phyloP scores from a whole-genome alignment of 306 rosid genomes.

The Fagus sylvatica region DNA sequence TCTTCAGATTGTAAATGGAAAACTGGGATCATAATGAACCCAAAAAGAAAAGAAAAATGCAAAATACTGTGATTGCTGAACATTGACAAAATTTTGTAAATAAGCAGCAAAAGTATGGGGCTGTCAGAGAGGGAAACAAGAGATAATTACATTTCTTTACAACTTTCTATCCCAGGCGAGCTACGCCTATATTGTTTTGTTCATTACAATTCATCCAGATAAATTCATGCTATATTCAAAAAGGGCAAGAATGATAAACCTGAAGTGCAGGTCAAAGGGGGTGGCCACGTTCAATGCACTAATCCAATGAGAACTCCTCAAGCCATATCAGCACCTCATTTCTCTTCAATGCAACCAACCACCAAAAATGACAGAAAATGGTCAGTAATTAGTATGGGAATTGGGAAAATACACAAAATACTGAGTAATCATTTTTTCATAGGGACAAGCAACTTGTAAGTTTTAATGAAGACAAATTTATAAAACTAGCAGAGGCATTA shows the following conservation, averaged over 20 bases:
- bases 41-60: not conserved
- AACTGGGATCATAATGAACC: not conserved
- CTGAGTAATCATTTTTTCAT: not conserved
- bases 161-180: not conserved
- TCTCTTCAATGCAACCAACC: constrained; percentile 55
- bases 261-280: constrained; percentile 5
- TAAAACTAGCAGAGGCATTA: not conserved
- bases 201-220: not conserved
- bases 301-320: constrained; percentile 72
- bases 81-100: not conserved
- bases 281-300: constrained; percentile 18
- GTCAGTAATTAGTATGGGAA: constrained; percentile 19
- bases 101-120: not conserved
- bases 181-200: not conserved
- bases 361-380: constrained; percentile 19
- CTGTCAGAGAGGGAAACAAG: not conserved
- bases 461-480: not conserved
- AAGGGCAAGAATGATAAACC: constrained; percentile 6
- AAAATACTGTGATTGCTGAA: not conserved
- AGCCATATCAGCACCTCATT: constrained; percentile 92
- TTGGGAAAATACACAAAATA: not conserved
- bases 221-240: constrained; percentile 11
- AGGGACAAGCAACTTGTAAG: not conserved
- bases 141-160: not conserved
- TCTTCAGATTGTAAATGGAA: not conserved